Percentiles rank a stretch among this genome's conserved stretches.
Conservation (phyloP, 2,329 filamentous ascomycete species). For the Cladosporium sp. region DNA sequence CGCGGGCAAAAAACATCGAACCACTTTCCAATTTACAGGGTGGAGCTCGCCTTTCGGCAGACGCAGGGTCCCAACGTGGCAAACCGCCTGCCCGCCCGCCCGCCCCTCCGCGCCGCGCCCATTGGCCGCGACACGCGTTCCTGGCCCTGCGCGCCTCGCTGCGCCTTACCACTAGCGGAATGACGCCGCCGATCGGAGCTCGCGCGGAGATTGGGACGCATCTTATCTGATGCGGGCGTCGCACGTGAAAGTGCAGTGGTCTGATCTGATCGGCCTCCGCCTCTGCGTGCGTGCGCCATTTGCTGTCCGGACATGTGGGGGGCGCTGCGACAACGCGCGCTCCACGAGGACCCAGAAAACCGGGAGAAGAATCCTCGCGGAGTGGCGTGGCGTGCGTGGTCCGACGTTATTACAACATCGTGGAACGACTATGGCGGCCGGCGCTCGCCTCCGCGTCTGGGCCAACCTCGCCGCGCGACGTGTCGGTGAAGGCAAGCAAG, state of each 20-base stretch:
- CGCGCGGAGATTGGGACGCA: background rate
- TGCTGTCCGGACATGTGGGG: too few species aligned
- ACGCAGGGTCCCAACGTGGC: background rate
- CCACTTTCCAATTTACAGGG: background rate
- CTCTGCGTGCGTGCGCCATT: too few species aligned
- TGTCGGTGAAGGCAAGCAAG: too few species aligned
- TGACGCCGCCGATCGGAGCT: background rate
- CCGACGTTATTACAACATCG: too few species aligned
- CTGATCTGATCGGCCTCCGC: background rate
- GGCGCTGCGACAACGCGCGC: too few species aligned
- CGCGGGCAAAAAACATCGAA: background rate
- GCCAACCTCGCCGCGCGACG: too few species aligned
- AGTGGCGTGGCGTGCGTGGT: too few species aligned
- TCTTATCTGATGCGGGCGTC: slow-evolving; percentile 4
- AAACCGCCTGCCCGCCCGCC: background rate
- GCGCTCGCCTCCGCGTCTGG: too few species aligned
- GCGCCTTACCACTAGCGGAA: background rate
- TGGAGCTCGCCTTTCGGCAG: background rate
- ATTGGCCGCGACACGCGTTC: background rate
- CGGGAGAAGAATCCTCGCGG: too few species aligned
- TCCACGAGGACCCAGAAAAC: too few species aligned
- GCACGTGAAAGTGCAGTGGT: background rate
- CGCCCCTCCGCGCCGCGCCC: too few species aligned
- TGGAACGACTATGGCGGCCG: too few species aligned
- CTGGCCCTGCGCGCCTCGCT: background rate